These are phyloP conservation scores for Termitomyces sp. DNA, from an alignment of 768 basidiomycete species.

Conservation along the genomic window DNA sequence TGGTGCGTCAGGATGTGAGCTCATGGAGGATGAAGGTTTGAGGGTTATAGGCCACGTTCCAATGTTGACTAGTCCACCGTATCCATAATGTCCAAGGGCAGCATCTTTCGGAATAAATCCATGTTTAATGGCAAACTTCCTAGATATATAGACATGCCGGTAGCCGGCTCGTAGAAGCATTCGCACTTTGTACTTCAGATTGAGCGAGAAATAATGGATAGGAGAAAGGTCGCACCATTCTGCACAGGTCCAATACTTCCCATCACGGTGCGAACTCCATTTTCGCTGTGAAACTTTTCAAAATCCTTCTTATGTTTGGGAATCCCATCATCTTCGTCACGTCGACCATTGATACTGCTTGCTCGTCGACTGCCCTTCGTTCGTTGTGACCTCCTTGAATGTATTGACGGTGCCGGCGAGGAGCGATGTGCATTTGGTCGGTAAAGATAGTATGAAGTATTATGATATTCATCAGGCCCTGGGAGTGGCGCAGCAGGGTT, in stretches of 20 bases:
- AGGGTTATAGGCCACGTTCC: conserved; percentile 86
- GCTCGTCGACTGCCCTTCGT: conserved; percentile 31
- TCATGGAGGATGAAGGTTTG: conserved; percentile 34
- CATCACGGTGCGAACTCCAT: conserved; percentile 88
- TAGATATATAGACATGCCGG: conserved; percentile 91
- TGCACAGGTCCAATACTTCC: conserved; percentile 90
- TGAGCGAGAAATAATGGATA: neutral
- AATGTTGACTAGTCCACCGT: conserved; percentile 80
- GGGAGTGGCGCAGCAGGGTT: conserved; percentile 59
- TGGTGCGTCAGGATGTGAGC: conserved; percentile 22
- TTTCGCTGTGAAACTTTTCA: conserved; percentile 81
- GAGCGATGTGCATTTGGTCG: conserved; percentile 27
- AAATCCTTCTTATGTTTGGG: conserved; percentile 73
- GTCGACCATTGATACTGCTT: conserved; percentile 13
- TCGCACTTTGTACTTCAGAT: conserved; percentile 50
- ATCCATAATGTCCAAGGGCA: conserved; percentile 90
- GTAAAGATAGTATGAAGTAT: conserved; percentile 69
- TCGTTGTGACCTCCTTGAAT: conserved; percentile 35
- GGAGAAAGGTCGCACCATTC: conserved; percentile 50
- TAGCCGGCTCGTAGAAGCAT: conserved; percentile 94
- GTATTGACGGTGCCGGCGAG: conserved; percentile 32
- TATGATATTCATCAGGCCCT: conserved; percentile 55
- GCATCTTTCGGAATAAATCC: conserved; percentile 87
- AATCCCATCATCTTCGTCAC: conserved; percentile 38
- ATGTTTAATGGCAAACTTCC: conserved; percentile 84